A percentile compares a stretch with the other conserved stretches of the same genome.
Evolutionary conservation across 495 filamentous ascomycete species (phyloP).

Genomic region (Aspergillus sclerotiicarbonarius): DNA sequence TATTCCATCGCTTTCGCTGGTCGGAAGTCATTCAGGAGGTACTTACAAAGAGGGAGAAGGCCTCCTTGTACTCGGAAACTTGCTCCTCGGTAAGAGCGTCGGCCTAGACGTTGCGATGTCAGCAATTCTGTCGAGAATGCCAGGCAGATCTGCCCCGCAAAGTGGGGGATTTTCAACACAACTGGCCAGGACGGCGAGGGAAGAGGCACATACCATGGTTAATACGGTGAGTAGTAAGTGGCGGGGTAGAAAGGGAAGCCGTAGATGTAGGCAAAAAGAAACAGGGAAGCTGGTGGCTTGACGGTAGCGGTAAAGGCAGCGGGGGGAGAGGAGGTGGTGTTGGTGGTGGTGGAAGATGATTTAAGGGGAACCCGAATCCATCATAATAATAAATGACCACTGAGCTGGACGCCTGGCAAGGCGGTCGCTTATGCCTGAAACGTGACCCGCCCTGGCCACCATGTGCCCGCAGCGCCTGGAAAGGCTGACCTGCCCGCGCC

Average conservation of each 20-base stretch:
- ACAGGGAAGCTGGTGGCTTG: slow-evolving; percentile 11
- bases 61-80: slow-evolving; percentile 99
- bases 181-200: slow-evolving; percentile 3
- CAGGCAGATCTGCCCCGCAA: slow-evolving; percentile 37
- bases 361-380: slow-evolving; percentile 21
- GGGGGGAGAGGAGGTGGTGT: slow-evolving; percentile 11
- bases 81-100: slow-evolving; percentile 97
- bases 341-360: slow-evolving; percentile 13
- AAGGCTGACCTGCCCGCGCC: slow-evolving; percentile 6
- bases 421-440: slow-evolving; percentile 24
- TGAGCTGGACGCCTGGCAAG: slow-evolving; percentile 20
- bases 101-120: slow-evolving; percentile 54
- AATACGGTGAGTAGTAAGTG: slow-evolving; percentile 16
- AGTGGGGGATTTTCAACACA: slow-evolving; percentile 29
- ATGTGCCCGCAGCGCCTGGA: slow-evolving; percentile 8
- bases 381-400: slow-evolving; percentile 18
- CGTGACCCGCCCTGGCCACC: slow-evolving; percentile 22
- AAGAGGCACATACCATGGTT: slow-evolving; percentile 33
- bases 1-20: background rate
- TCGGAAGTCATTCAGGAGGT: background rate
- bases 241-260: slow-evolving; percentile 18
- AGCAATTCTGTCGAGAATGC: slow-evolving; percentile 22
- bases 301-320: slow-evolving; percentile 10
- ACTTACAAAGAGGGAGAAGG: slow-evolving; percentile 99
- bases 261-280: slow-evolving; percentile 17